Base-by-base conservation (phyloP, 164 flowering plant genomes). In the Aristolochia fimbriata region DNA sequence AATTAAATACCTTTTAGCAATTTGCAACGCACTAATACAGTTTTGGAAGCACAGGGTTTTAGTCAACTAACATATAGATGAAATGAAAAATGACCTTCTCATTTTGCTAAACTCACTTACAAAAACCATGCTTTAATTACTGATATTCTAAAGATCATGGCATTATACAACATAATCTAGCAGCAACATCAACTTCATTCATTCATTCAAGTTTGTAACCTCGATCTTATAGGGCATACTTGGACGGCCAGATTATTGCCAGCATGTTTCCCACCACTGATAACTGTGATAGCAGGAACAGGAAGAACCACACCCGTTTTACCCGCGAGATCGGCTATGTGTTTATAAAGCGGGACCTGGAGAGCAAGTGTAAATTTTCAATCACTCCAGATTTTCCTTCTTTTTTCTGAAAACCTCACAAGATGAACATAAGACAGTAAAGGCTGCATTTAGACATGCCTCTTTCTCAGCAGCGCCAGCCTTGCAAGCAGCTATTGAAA, bases 391-490 rank as follows among this genome's bases (percentile, higher is more conserved):
- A 27, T 5, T 2, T 27, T 27, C 5, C 30, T 27, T 27, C n/a
- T n/a, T 27, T 27, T 27, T 27, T 27, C 30, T 27, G 30, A 27
- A 27, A 27, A 10, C 51, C 45, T 20, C 56, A 22, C 6, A 37
- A 6, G 54, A 50, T 56, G 31, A 30, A 16, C 21, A 20, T 8
- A 58, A 19, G 27, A 60, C 48, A 27, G 20, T n/a, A 59, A 43
- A 23, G 11, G 1, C 9, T 8, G 47, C 14, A 10, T 1, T 25
- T 3, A 64, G 47, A 19, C 72, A 71, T 82, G 70, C 99, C 91
- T 91, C 99, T 64, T 88, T 94, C 75, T 94, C 97, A 67, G 95
- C 91, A 74, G 97, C 99, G 47, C 97, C 97, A 65, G 99, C 99
- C 78, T 81, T 94, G 81, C 99, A 94, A 61, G 96, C 96, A 74